Percentiles rank a stretch among this genome's conserved stretches.
Evolutionary conservation across 2,329 filamentous ascomycete species (phyloP).

Genomic region (Neospermospora avenae): DNA sequence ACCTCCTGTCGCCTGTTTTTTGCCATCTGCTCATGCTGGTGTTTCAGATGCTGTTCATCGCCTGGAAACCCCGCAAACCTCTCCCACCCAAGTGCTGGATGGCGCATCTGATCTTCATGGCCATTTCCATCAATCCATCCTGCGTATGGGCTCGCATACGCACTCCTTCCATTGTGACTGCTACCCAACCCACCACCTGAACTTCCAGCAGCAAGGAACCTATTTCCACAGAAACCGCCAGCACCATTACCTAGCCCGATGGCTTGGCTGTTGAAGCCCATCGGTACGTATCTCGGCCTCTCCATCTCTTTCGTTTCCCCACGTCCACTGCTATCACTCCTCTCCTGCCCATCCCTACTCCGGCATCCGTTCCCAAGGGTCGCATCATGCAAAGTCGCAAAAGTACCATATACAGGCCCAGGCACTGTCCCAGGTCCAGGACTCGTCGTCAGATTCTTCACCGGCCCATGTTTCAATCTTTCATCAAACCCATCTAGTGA

Average conservation of each 20-base stretch:
- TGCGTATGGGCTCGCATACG: slow-evolving; percentile 3
- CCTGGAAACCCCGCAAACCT: background rate
- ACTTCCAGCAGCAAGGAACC: background rate
- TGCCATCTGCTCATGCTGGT: background rate
- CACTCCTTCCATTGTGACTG: background rate
- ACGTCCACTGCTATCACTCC: too few relatives aligned
- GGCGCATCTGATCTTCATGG: background rate
- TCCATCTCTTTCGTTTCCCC: background rate
- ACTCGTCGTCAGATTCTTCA: too few relatives aligned
- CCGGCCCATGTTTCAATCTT: too few relatives aligned
- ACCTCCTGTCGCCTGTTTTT: too few relatives aligned
- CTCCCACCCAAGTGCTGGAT: background rate
- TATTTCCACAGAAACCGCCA: background rate
- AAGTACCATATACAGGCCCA: background rate
- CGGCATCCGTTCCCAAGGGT: background rate
- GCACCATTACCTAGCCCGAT: background rate
- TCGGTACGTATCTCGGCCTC: background rate
- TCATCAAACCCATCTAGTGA: too few relatives aligned
- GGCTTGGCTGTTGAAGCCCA: background rate
- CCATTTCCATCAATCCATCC: slow-evolving; percentile 1
- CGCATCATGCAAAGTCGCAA: background rate
- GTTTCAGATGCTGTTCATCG: background rate
- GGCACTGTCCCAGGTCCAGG: background rate
- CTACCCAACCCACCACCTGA: background rate
- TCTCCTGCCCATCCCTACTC: background rate